Conservation (phyloP, 768 basidiomycete species). For the Jaapia argillacea region DNA sequence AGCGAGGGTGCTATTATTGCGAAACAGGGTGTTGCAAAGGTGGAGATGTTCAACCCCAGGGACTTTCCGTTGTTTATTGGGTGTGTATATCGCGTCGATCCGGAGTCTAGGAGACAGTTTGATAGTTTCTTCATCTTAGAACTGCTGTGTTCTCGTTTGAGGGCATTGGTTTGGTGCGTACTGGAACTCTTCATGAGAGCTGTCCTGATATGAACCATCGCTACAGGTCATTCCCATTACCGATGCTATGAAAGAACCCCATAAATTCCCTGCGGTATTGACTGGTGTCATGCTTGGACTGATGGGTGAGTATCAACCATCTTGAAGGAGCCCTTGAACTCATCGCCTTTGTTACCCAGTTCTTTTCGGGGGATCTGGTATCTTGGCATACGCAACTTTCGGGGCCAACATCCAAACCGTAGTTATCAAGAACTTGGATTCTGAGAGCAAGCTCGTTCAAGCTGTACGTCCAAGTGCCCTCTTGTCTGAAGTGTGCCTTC, state of each 20-base stretch:
- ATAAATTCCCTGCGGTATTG: constrained; percentile 81
- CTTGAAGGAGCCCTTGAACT: background rate
- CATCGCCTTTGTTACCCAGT: constrained; percentile 26
- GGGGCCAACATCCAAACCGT: constrained; percentile 86
- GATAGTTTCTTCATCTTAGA: no score
- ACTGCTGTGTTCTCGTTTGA: constrained; percentile 99
- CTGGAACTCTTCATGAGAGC: background rate
- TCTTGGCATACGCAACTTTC: constrained; percentile 81
- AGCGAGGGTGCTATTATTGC: constrained; percentile 70
- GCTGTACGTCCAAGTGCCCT: no score
- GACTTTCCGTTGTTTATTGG: constrained; percentile 91
- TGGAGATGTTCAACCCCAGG: constrained; percentile 79
- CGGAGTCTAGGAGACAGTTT: no score
- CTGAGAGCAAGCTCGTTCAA: constrained; percentile 79
- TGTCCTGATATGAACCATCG: constrained; percentile 2
- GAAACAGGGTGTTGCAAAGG: constrained; percentile 61
- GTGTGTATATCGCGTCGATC: no score
- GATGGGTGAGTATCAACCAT: constrained; percentile 35
- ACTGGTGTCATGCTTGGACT: constrained; percentile 90
- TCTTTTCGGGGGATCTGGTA: constrained; percentile 83
- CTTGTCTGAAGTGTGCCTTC: no score
- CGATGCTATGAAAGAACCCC: constrained; percentile 93
- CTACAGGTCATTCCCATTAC: constrained; percentile 84
- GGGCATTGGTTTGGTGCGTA: constrained; percentile 80
- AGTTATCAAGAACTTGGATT: constrained; percentile 88